phyloP scores from a whole-genome alignment of 306 rosid genomes.

The Trifolium repens region DNA sequence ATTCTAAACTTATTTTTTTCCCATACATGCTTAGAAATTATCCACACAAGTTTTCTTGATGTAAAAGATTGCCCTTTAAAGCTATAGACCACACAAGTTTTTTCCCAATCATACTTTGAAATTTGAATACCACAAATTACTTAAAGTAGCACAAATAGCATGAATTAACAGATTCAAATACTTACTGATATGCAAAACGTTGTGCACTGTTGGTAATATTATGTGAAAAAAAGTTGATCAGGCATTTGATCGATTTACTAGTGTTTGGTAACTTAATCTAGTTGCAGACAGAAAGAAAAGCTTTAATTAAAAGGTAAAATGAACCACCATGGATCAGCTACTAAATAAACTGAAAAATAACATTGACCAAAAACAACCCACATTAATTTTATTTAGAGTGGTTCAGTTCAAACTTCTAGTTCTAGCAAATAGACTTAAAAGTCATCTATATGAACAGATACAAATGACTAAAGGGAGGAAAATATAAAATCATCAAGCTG shows the following conservation, averaged over 20 bases:
- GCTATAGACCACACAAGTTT: too few relatives aligned
- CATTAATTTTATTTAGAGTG: slow-evolving; percentile 11
- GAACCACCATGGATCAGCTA: background rate
- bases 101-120: too few relatives aligned
- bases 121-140: too few relatives aligned
- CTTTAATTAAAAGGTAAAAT: background rate
- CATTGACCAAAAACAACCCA: slow-evolving; percentile 12
- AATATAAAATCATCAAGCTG: slow-evolving; percentile 44
- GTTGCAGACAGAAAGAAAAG: background rate
- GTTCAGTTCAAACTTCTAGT: slow-evolving; percentile 23
- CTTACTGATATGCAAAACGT: background rate
- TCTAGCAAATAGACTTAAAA: slow-evolving; percentile 1
- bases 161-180: background rate
- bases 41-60: too few relatives aligned
- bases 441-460: slow-evolving; percentile 23
- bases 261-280: background rate
- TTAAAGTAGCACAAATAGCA: background rate
- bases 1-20: too few relatives aligned
- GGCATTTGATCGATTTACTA: background rate
- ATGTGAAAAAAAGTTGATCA: background rate
- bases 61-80: too few relatives aligned
- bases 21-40: too few relatives aligned
- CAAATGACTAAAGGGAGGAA: background rate
- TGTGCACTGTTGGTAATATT: background rate
- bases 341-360: slow-evolving; percentile 12